Base-by-base conservation (phyloP, 805 yeast genomes). In the Lachancea lanzarotensis region DNA sequence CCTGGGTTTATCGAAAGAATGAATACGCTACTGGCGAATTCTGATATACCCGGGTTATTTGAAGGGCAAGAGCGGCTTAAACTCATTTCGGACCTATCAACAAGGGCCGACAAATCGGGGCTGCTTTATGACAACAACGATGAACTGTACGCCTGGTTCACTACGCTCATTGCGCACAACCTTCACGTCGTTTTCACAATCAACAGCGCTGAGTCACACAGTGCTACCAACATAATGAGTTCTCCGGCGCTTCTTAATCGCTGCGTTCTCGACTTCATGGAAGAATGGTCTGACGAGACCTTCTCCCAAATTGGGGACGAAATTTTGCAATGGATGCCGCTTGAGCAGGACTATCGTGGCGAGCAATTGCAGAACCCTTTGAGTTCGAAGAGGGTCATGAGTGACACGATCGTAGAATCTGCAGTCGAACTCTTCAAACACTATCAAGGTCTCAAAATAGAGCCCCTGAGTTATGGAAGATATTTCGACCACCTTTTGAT, bases 1-100 rank as follows among this genome's bases (percentile, higher is more conserved):
- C 72, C 95, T 0, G 71, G 93, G 0, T 91, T 90, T 56, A 64
- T 91, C 26, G 98, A 91, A 62, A 69, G 95, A 49, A 88, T 91
- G 93, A 91, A 91, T 55, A 86, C 95, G 0, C 67, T 91, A n/a
- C 71, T 91, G 32, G 96, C 97, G 0, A 91, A 91, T 62, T 85
- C 95, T 0, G 97, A 91, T 56, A 74, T 89, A 32, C 96, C 96
- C 0, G 96, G 95, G 3, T 66, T 91, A 12, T 91, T 87, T 60
- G 84, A 78, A 45, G 89, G 81, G 0, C 95, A 86, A 9, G 90
- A 85, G 8, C 73, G 69, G 41, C 66, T 65, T 0, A 47, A 69
- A 2, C 65, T 90, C 45, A 67, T 84, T 68, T 62, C 62, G 1
- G 52, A 74, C 1, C 80, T 95, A 46, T 63, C 71, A 10, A 80